A percentile compares a stretch with the other conserved stretches of the same genome.
phyloP scores from a whole-genome alignment of 768 basidiomycete species.

The Tricholoma saponaceum region DNA sequence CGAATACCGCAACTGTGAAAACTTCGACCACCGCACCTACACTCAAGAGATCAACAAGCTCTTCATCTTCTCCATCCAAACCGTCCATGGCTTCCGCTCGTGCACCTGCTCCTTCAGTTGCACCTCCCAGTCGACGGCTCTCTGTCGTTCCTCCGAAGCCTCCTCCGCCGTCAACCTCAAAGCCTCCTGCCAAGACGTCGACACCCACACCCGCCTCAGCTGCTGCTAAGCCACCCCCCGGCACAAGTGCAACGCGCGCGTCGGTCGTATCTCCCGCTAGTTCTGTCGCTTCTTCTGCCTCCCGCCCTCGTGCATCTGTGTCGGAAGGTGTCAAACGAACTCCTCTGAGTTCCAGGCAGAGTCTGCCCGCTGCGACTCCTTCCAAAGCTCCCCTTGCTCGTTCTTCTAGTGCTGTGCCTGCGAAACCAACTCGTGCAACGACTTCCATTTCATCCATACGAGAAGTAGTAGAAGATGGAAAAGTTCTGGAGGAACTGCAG shows the following conservation, averaged over 20 bases:
- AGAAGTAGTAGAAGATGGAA: conserved; percentile 63
- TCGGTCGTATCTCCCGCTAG: conserved; percentile 56
- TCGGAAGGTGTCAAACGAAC: conserved; percentile 62
- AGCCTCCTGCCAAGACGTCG: conserved; percentile 30
- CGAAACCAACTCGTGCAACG: conserved; percentile 42
- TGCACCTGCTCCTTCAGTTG: conserved; percentile 28
- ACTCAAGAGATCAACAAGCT: conserved; percentile 34
- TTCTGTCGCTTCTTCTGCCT: conserved; percentile 40
- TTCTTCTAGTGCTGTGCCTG: conserved; percentile 27
- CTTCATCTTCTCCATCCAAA: conserved; percentile 34
- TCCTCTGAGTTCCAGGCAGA: conserved; percentile 37
- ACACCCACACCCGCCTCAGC: conserved; percentile 40
- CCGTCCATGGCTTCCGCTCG: conserved; percentile 30
- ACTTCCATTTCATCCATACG: conserved; percentile 72
- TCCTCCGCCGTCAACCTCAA: conserved; percentile 28
- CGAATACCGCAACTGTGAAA: conserved; percentile 2
- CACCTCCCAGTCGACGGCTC: conserved; percentile 35
- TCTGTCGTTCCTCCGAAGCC: conserved; percentile 41
- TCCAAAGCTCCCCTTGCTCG: conserved; percentile 29
- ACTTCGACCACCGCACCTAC: conserved; percentile 20
- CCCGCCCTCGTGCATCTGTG: conserved; percentile 63
- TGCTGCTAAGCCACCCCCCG: conserved; percentile 31
- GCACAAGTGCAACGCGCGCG: conserved; percentile 35
- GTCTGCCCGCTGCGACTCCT: conserved; percentile 31
- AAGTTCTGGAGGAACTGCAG: conserved; percentile 53